Evolutionary conservation across 2,329 filamentous ascomycete species (phyloP).

Genomic region (Aplosporella prunicola): DNA sequence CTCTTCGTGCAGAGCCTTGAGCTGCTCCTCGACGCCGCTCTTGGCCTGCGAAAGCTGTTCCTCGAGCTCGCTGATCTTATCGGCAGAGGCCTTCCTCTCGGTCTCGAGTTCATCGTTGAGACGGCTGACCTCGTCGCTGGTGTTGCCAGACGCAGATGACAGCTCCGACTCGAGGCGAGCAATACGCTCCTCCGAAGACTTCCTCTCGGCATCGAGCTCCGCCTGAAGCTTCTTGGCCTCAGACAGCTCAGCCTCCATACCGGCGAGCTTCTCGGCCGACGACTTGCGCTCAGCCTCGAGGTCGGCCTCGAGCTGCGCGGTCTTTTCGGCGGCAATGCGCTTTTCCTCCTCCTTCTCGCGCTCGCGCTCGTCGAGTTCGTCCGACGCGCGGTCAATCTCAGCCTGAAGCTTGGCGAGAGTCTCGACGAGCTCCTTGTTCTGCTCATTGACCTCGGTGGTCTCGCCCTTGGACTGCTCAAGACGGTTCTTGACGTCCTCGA

Average conservation of each 20-base stretch:
- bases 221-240: constrained; percentile 4
- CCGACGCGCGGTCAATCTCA: constrained; percentile 7
- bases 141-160: constrained; percentile 2
- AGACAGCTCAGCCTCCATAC: constrained; percentile 5
- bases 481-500: constrained; percentile 9
- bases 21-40: constrained; percentile 1
- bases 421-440: constrained; percentile 7
- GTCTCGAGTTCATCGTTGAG: constrained; percentile 2
- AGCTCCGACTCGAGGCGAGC: constrained; percentile 3
- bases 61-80: constrained; percentile 3
- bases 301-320: constrained; percentile 3
- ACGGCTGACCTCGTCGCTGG: background rate
- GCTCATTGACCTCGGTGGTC: constrained; percentile 2
- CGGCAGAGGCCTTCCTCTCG: constrained; percentile 3
- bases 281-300: constrained; percentile 5
- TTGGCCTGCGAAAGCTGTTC: constrained; percentile 2
- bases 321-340: constrained; percentile 5
- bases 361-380: constrained; percentile 7
- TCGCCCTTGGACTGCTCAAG: constrained; percentile 9
- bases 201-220: constrained; percentile 5
- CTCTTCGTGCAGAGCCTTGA: background rate
- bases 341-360: constrained; percentile 8
- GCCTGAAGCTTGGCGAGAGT: constrained; percentile 8
- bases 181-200: constrained; percentile 1
- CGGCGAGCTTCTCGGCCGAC: constrained; percentile 1